Percentiles rank a stretch among this genome's conserved stretches.
Evolutionary conservation across 2,329 filamentous ascomycete genomes (phyloP).

Genomic region (Lachnellula arida): DNA sequence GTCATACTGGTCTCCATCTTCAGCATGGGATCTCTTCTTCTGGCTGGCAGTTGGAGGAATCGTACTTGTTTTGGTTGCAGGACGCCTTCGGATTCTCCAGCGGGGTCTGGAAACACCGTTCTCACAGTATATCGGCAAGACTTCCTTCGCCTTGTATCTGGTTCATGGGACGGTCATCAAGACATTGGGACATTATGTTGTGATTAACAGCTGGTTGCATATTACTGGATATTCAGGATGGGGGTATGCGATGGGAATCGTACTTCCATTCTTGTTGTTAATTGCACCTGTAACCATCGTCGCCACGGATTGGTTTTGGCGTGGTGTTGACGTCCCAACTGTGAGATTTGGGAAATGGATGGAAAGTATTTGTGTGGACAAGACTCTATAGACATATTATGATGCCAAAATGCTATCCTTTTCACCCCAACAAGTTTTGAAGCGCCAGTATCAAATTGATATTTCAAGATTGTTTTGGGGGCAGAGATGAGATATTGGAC

Average conservation of each 20-base stretch:
- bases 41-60: not conserved
- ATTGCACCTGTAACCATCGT: not conserved
- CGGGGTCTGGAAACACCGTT: slow-evolving; percentile 40
- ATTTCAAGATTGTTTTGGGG: too few relatives aligned
- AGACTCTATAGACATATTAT: not conserved
- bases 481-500: too few relatives aligned
- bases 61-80: not conserved
- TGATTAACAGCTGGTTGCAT: not conserved
- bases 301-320: not conserved
- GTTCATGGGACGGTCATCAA: slow-evolving; percentile 40
- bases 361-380: not conserved
- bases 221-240: not conserved
- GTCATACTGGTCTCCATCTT: not conserved
- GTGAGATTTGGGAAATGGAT: not conserved
- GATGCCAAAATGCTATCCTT: not conserved
- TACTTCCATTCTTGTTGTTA: not conserved
- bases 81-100: slow-evolving; percentile 32
- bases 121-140: slow-evolving; percentile 49
- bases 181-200: not conserved
- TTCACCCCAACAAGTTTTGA: too few relatives aligned
- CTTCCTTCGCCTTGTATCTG: slow-evolving; percentile 49
- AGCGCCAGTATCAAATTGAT: too few relatives aligned
- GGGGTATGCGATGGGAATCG: not conserved
- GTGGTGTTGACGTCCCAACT: not conserved
- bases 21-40: not conserved